Evolutionary conservation across 768 basidiomycete species (phyloP).

Genomic region (Dioszegia crocea): DNA sequence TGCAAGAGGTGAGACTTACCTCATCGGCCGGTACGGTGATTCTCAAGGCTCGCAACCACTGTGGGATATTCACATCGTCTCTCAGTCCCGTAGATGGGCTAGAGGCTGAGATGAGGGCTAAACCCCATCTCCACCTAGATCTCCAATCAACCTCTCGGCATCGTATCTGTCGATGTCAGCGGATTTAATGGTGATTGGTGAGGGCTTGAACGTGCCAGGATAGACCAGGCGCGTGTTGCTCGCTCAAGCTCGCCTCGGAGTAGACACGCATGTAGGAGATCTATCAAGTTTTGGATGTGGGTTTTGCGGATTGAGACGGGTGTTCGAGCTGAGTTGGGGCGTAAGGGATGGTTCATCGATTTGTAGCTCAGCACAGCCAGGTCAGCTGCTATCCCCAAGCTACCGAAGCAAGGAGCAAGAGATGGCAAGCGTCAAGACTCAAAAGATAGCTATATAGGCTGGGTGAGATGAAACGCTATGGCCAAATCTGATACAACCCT

Average conservation of each 20-base stretch:
- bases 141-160: constrained; percentile 48
- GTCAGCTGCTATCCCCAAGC: no score
- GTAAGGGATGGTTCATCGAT: neutral
- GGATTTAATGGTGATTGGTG: neutral
- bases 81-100: neutral
- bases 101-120: constrained; percentile 23
- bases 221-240: constrained; percentile 43
- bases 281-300: constrained; percentile 45
- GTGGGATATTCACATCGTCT: constrained; percentile 23
- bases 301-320: constrained; percentile 28
- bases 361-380: no score
- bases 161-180: constrained; percentile 33
- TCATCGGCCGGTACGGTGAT: constrained; percentile 26
- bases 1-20: neutral
- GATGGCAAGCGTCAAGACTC: no score
- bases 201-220: constrained; percentile 35
- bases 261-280: constrained; percentile 41
- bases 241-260: constrained; percentile 30
- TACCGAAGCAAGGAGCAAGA: no score
- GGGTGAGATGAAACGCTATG: neutral
- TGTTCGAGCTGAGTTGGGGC: constrained; percentile 10
- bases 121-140: constrained; percentile 47
- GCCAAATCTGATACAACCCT: neutral
- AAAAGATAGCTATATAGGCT: no score
- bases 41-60: constrained; percentile 35